Evolutionary conservation across 139 green algal genomes (phyloP).

Genomic region (Coelastrella sp.): DNA sequence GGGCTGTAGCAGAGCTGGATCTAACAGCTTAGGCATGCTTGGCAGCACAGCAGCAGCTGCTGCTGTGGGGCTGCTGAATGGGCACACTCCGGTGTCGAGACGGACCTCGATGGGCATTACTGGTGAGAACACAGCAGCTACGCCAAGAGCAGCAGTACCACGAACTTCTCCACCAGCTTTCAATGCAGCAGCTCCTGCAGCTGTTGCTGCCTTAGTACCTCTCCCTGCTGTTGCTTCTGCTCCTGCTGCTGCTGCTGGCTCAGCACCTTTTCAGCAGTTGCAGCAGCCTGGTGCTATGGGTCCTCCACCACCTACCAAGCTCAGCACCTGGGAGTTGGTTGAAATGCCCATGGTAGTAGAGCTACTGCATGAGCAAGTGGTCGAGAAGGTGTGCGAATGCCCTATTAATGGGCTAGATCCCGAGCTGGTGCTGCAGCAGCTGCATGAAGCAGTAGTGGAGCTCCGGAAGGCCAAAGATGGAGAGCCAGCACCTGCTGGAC

Average conservation of each 20-base stretch:
- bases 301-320: slow-evolving; percentile 28
- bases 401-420: neutral
- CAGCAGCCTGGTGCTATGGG: slow-evolving; percentile 21
- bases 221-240: no score
- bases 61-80: neutral
- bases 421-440: slow-evolving; percentile 8
- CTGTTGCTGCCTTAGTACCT: no score
- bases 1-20: neutral
- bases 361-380: slow-evolving; percentile 22
- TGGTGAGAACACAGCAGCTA: neutral
- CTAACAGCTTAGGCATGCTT: neutral
- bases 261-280: slow-evolving; percentile 16
- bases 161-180: neutral
- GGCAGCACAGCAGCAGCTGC: neutral
- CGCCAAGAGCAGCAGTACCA: no score
- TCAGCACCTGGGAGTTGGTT: slow-evolving; percentile 39
- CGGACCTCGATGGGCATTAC: neutral
- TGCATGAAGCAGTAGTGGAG: neutral
- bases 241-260: no score
- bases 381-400: neutral
- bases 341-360: slow-evolving; percentile 28
- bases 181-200: neutral
- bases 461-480: neutral
- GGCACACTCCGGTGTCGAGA: neutral
- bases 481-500: neutral